These are phyloP conservation scores for Cercospora janseana DNA, from an alignment of 2,329 filamentous ascomycete species.

Conservation along the genomic window DNA sequence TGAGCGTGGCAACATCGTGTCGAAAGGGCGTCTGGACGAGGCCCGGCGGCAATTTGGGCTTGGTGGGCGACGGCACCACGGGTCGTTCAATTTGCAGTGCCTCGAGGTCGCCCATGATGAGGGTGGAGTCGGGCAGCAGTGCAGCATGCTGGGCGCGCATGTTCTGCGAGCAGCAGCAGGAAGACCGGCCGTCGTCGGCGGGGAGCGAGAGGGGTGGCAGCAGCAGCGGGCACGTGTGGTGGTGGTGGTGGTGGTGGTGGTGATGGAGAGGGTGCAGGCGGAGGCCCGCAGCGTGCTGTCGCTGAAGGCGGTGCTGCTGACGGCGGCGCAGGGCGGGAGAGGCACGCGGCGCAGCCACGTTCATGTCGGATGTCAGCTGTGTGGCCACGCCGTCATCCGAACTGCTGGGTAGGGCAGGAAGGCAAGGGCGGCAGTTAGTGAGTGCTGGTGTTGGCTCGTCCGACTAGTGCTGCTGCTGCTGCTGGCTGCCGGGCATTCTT, in stretches of 20 bases:
- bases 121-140: slow-evolving; percentile 7
- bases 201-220: slow-evolving; percentile 25
- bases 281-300: slow-evolving; percentile 40
- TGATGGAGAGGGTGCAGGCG: slow-evolving; percentile 55
- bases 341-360: too few relatives aligned
- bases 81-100: slow-evolving; percentile 7
- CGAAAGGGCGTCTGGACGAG: slow-evolving; percentile 34
- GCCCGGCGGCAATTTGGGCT: slow-evolving; percentile 19
- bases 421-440: background rate
- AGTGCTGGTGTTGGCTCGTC: background rate
- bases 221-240: slow-evolving; percentile 36
- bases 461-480: background rate
- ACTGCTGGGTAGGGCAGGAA: background rate
- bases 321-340: slow-evolving; percentile 30
- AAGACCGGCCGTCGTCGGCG: background rate
- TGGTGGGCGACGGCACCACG: slow-evolving; percentile 2
- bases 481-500: too few relatives aligned
- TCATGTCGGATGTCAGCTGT: slow-evolving; percentile 23
- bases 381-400: background rate
- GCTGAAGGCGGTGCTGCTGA: slow-evolving; percentile 8
- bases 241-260: slow-evolving; percentile 49
- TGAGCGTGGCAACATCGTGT: slow-evolving; percentile 44
- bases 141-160: background rate
- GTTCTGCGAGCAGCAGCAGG: background rate
- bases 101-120: slow-evolving; percentile 20